A percentile compares a stretch with the other conserved stretches of the same genome.
Conservation (phyloP, 1,284 basidiomycete genomes). For the Fomitopsis pinicola region DNA sequence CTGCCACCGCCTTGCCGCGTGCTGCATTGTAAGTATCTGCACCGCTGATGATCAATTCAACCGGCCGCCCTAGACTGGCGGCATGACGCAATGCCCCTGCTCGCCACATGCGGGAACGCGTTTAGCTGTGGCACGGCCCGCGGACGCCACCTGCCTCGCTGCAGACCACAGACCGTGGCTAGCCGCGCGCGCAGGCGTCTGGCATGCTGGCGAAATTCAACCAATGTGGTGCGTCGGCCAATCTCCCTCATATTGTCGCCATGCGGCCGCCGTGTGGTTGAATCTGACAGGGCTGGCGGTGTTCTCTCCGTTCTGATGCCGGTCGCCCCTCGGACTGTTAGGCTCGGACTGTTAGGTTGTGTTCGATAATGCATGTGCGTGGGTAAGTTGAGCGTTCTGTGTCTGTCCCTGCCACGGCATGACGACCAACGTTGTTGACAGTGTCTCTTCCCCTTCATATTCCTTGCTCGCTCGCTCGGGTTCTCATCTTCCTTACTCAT, state of each 20-base stretch:
- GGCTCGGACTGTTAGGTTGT: not conserved
- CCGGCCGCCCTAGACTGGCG: not conserved
- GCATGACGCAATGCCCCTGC: too few relatives aligned
- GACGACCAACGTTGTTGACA: not conserved
- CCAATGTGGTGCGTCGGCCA: not conserved
- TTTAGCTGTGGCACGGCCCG: too few relatives aligned
- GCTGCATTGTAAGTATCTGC: not conserved
- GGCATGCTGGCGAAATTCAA: not conserved
- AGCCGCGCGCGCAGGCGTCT: not conserved
- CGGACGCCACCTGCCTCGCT: too few relatives aligned
- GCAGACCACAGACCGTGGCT: not conserved
- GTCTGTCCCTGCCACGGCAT: not conserved
- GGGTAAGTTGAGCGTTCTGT: too few relatives aligned
- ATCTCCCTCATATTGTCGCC: not conserved
- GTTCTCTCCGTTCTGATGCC: not conserved
- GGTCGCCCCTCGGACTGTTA: not conserved
- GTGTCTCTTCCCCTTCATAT: not conserved
- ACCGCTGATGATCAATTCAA: not conserved
- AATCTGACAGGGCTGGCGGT: not conserved
- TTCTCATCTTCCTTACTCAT: not conserved
- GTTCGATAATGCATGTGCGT: not conserved
- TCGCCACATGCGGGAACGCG: too few relatives aligned
- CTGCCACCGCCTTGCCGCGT: not conserved
- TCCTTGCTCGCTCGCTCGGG: not conserved
- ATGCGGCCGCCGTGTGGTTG: not conserved